A percentile compares a stretch with the other conserved stretches of the same genome.
phyloP scores from a whole-genome alignment of 1,139 yeast genomes.

The Trichomonascaceae sp. region DNA sequence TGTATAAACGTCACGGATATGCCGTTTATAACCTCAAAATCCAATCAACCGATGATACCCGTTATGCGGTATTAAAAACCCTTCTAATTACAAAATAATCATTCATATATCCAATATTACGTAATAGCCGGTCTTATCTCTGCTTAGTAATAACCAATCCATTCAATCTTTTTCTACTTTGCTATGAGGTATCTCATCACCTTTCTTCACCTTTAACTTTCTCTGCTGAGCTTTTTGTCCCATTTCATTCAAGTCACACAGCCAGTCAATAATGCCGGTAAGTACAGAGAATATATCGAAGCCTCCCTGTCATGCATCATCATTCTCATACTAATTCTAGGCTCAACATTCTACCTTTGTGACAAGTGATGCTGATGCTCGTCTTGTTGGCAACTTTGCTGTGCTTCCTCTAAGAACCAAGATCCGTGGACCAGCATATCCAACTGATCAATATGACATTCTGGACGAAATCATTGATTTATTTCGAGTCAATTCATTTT shows the following conservation, averaged over 20 bases:
- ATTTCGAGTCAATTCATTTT: conserved; percentile 92
- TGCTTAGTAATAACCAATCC: too few species aligned
- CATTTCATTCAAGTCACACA: background rate
- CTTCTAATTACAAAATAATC: too few species aligned
- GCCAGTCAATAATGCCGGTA: background rate
- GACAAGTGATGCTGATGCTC: conserved; percentile 35
- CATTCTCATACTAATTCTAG: conserved; percentile 27
- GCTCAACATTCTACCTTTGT: conserved; percentile 91
- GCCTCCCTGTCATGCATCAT: background rate
- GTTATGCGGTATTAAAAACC: too few species aligned
- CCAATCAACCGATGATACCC: too few species aligned
- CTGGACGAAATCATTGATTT: conserved; percentile 86
- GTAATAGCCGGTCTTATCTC: too few species aligned
- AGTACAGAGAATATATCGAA: background rate
- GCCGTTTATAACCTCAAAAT: background rate
- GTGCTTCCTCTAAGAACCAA: conserved; percentile 77
- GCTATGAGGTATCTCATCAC: too few species aligned
- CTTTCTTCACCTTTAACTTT: background rate
- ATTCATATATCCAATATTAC: too few species aligned
- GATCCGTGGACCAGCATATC: conserved; percentile 88
- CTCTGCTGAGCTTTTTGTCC: background rate
- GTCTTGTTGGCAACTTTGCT: conserved; percentile 59
- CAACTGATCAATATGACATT: conserved; percentile 82
- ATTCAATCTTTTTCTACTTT: too few species aligned
- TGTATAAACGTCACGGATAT: background rate